A percentile compares a stretch with the other conserved stretches of the same genome.
Conservation (phyloP, 768 basidiomycete genomes). For the Lenzites betulinus region DNA sequence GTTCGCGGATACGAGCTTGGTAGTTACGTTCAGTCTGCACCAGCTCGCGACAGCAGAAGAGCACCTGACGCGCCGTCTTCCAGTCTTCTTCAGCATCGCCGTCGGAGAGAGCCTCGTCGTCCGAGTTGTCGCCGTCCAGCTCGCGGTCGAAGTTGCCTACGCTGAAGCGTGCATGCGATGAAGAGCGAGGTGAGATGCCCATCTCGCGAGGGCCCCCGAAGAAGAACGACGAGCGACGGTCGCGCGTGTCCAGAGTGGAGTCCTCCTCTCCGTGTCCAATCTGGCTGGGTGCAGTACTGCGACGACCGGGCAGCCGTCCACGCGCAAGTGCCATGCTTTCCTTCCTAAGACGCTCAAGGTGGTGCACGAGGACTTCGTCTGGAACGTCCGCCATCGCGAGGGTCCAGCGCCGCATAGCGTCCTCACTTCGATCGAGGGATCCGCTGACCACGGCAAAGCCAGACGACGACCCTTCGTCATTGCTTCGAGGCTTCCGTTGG, state of each 20-base stretch:
- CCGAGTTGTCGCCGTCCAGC: conserved; percentile 21
- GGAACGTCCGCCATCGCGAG: conserved; percentile 36
- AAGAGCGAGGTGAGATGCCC: conserved; percentile 14
- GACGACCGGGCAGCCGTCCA: conserved; percentile 15
- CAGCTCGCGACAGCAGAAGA: conserved; percentile 51
- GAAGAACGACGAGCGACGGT: conserved; percentile 20
- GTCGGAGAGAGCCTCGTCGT: conserved; percentile 21
- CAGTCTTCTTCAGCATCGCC: conserved; percentile 35
- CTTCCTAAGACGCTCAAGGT: conserved; percentile 32
- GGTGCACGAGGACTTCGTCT: conserved; percentile 34
- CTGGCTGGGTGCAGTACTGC: conserved; percentile 19
- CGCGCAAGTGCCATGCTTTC: conserved; percentile 25
- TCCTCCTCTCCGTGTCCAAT: conserved; percentile 21
- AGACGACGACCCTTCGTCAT: conserved; percentile 4
- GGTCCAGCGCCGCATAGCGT: conserved; percentile 33
- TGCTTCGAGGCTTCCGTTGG: background rate
- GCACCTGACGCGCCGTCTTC: conserved; percentile 41
- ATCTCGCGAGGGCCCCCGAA: conserved; percentile 21
- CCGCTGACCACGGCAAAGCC: conserved; percentile 19
- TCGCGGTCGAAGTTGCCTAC: conserved; percentile 21
- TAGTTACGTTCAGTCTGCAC: conserved; percentile 50
- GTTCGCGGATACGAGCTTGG: conserved; percentile 38
- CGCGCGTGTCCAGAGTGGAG: conserved; percentile 12
- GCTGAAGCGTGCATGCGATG: conserved; percentile 19
- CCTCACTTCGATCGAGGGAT: conserved; percentile 22